Evolutionary conservation across 495 filamentous ascomycete species (phyloP), one percentile per base, ranked within the genome.

Genomic region (Tuber magnatum): DNA sequence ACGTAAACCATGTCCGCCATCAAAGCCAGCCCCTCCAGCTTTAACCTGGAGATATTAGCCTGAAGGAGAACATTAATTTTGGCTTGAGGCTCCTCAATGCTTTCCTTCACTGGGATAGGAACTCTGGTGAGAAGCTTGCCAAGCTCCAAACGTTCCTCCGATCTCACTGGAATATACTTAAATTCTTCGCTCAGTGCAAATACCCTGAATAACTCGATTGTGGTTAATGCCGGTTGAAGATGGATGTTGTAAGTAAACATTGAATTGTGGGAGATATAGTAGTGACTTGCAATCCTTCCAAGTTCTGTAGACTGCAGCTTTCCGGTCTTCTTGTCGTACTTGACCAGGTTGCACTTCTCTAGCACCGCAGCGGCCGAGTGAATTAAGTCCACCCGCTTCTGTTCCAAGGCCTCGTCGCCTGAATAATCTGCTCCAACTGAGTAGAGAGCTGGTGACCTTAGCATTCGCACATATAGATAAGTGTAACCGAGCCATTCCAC

Each of bases 1-100:
- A 99, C 94, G 80, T 98, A 99, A 28, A 99, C 94, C 88, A 98
- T 90, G 83, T 99, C 95, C 35, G 96, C 94, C 96, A 98, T 97
- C 78, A 99, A 85, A 14, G 95, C 96, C 75, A 98, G 86, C 2
- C 95, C 95, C 61, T 98, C 94, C 6, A 99, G 89, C 83, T 93
- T 94, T 46, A 99, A 90, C 65, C 96, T 89, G 40, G 94, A 97
- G 73, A 99, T 97, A 82, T 95, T 97, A 20, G 96, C 95, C 81
- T 99, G 95, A 9, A 99, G 87, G 38, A 99, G 87, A n/a, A 98
- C 96, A 82, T 99, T 99, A 86, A 99, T 97, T 86, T 99, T 99
- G 42, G 94, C 92, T 51, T 97, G 94, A 38, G 96, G 92, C 81
- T 99, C 95, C 77, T 98, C 96, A 76, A 98, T 94, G 75, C 92